Evolutionary conservation across 768 basidiomycete species (phyloP), one percentile per base, ranked within the genome.

Genomic region (Agaricus subrufescens): DNA sequence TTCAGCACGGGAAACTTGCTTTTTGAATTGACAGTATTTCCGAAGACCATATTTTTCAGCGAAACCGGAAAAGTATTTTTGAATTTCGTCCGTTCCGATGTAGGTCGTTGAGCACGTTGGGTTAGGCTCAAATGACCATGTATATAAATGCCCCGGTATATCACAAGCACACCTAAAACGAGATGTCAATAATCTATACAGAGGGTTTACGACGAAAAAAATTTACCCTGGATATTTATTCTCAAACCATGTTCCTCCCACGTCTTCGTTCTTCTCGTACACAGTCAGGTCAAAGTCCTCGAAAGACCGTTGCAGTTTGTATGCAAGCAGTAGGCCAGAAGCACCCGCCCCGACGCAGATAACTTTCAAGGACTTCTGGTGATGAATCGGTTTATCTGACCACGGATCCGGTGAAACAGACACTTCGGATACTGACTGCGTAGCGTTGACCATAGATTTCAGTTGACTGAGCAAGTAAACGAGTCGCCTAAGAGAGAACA

Each of bases 281-380:
- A 72, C 10, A 11, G 61, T 59, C 23, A 73, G 63, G 8, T 68
- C 62, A 34, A 69, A 69, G 30, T 71, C 67, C 10, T 66, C 59
- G 52, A 73, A 71, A 3, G 71, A 71, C 1, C 71, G 65, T 53
- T 71, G 71, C 3, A 71, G 59, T 50, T 71, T 71, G 61, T 73
- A 73, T 1, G 67, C 67, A 34, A 68, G 55, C 8, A 65, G 59
- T 10, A 73, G 63, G 12, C 71, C 71, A 19, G 71, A 73, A 4
- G 71, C 71, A 8, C 71, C 71, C 1, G 69, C 68, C 2, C 71
- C 71, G 29, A 70, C 63, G 45, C 69, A 71, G 7, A 69, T 61
- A 4, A 71, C 62, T 59, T 63, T 68, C 57, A 73, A 58, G 34
- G 54, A 67, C 8, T 69, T 42, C 71, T 19, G 67, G 11, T 58